Base-by-base conservation (phyloP, 2,329 filamentous ascomycete species). In the Cladosporium oxysporum region DNA sequence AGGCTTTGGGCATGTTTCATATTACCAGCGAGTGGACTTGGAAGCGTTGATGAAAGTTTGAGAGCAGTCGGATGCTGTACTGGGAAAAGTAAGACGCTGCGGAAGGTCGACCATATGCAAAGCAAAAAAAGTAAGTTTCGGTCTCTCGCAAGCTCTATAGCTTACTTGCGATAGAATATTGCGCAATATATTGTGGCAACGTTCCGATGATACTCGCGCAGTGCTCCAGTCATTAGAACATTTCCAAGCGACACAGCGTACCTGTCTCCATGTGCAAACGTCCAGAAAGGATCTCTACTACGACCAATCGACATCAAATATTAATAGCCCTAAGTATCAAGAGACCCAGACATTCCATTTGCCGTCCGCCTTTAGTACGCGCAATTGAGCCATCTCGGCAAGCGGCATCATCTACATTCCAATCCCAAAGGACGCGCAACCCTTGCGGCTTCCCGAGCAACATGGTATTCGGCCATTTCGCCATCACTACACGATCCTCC, bases 21-120 rank as follows among this genome's bases (percentile, higher is more conserved):
- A 82, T 66, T 83, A 82, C 65, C 75, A 81, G 67, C 75, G 82
- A 1, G 81, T 84, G 1, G 76, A 83, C 64, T 67, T 84, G 50
- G 80, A 82, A 62, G 74, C 71, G 18, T 66, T 77, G 62, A 69
- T 73, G 68, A 68, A 68, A 47, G 31, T 66, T n/a, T 66, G 60
- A 62, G 33, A 26, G 33, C 11, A 58, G n/a, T 12, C 12, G n/a
- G 7, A 21, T 21, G 41, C 41, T 23, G 41, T n/a, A 11, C 1
- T n/a, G 12, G n/a, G 8, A 21, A 11, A 12, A 11, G 11, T 3
- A 47, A 47, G 8, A 47, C n/a, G 3, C 18, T 16, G 14, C 5
- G 37, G n/a, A n/a, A n/a, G n/a, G n/a, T n/a, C n/a, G n/a, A n/a
- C n/a, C n/a, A n/a, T n/a, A n/a, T n/a, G n/a, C n/a, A n/a, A n/a